A percentile compares a stretch with the other conserved stretches of the same genome.
Conservation (phyloP, 176 grass and related monocot genomes). For the Alloteropsis semialata region DNA sequence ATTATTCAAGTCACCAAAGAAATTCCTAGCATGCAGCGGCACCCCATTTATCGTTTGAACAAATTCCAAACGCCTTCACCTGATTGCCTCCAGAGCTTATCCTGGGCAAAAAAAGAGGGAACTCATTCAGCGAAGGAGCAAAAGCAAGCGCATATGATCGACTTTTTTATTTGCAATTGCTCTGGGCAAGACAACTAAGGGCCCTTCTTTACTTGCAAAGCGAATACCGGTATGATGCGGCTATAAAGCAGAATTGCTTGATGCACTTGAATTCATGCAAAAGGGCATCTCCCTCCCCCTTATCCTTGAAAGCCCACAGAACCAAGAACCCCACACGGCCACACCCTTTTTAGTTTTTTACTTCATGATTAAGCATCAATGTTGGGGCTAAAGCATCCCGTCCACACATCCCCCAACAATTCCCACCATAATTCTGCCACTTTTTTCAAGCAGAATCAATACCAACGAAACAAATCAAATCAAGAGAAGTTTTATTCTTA, state of each 20-base stretch:
- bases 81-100: constrained; percentile 38
- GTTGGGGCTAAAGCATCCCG: constrained; percentile 36
- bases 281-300: constrained; percentile 5
- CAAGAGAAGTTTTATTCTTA: constrained; percentile 25
- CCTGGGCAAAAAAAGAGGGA: neutral
- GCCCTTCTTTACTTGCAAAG: constrained; percentile 52
- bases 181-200: constrained; percentile 33
- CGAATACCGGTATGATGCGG: constrained; percentile 15
- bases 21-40: neutral
- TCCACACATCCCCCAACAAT: constrained; percentile 12
- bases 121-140: neutral
- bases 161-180: constrained; percentile 19
- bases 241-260: constrained; percentile 31
- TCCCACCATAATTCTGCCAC: constrained; percentile 26
- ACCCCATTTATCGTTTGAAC: constrained; percentile 7
- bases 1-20: neutral
- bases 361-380: constrained; percentile 79
- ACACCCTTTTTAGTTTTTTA: constrained; percentile 15
- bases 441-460: constrained; percentile 34
- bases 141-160: constrained; percentile 37
- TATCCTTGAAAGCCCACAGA: constrained; percentile 16
- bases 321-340: neutral
- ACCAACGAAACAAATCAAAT: constrained; percentile 15
- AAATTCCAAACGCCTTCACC: neutral
- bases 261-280: constrained; percentile 8